phyloP scores from a whole-genome alignment of 305 asterid genomes.

The Stenogyne calaminthoides region DNA sequence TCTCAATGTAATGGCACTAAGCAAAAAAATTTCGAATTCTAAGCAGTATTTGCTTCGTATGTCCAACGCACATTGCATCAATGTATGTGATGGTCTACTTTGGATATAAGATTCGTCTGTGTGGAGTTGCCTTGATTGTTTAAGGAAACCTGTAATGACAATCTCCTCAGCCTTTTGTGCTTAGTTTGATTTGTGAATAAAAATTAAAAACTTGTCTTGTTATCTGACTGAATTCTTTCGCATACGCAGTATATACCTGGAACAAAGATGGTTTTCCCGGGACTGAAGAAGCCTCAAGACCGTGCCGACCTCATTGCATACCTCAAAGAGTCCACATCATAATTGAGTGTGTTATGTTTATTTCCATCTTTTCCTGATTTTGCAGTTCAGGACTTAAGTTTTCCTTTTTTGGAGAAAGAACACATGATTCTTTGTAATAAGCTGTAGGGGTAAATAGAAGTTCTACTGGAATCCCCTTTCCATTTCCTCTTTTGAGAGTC shows the following conservation, averaged over 20 bases:
- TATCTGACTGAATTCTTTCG: background rate
- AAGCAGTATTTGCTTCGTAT: too few relatives aligned
- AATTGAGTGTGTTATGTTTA: background rate
- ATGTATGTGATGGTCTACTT: too few relatives aligned
- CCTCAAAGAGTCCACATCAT: slow-evolving; percentile 51
- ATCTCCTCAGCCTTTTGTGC: background rate
- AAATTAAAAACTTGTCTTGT: background rate
- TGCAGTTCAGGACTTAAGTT: slow-evolving; percentile 35
- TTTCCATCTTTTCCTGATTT: slow-evolving; percentile 28
- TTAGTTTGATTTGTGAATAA: background rate
- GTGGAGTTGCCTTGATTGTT: background rate
- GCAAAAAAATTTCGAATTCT: background rate
- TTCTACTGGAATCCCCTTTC: slow-evolving; percentile 13
- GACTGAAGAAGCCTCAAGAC: slow-evolving; percentile 64
- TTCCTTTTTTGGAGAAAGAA: slow-evolving; percentile 21
- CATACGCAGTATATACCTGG: slow-evolving; percentile 56
- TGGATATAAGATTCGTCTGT: background rate
- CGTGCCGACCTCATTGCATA: slow-evolving; percentile 67
- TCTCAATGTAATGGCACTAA: background rate
- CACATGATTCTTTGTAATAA: slow-evolving; percentile 29
- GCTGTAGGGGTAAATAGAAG: slow-evolving; percentile 17
- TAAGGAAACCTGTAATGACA: background rate
- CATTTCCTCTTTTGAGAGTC: slow-evolving; percentile 31
- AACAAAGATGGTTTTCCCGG: slow-evolving; percentile 72
- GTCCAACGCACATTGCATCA: too few relatives aligned